These are phyloP conservation scores for Exidia glandulosa DNA, from an alignment of 768 basidiomycete genomes.

Conservation along the genomic window DNA sequence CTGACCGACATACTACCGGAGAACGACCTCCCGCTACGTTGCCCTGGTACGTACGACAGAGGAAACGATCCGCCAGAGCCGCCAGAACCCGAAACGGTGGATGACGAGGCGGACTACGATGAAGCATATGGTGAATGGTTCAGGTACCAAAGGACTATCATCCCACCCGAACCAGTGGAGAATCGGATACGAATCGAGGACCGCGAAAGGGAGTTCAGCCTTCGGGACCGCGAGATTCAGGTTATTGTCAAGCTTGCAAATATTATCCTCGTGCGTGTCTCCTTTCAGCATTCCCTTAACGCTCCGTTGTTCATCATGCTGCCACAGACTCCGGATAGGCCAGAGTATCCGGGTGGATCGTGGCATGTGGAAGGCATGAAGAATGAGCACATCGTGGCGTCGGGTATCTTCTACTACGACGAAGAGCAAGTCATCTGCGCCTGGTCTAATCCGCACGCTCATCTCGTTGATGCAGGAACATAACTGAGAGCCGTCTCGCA, in stretches of 20 bases:
- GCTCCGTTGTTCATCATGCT: slow-evolving; percentile 5
- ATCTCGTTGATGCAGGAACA: slow-evolving; percentile 37
- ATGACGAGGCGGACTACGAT: slow-evolving; percentile 35
- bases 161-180: slow-evolving; percentile 35
- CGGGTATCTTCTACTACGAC: slow-evolving; percentile 30
- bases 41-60: slow-evolving; percentile 27
- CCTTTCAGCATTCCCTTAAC: not conserved
- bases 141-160: slow-evolving; percentile 33
- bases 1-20: slow-evolving; percentile 42
- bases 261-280: slow-evolving; percentile 32
- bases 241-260: slow-evolving; percentile 33
- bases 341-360: slow-evolving; percentile 21
- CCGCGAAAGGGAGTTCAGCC: slow-evolving; percentile 27
- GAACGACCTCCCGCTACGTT: slow-evolving; percentile 33
- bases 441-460: not conserved
- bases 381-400: slow-evolving; percentile 40
- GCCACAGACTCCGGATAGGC: slow-evolving; percentile 21
- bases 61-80: slow-evolving; percentile 37
- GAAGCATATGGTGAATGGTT: slow-evolving; percentile 33
- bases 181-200: slow-evolving; percentile 37
- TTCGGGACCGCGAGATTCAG: slow-evolving; percentile 26
- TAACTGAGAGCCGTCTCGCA: slow-evolving; percentile 23
- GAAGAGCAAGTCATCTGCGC: slow-evolving; percentile 27
- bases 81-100: slow-evolving; percentile 37
- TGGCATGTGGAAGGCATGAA: slow-evolving; percentile 47